Percentiles rank a stretch among this genome's conserved stretches.
These are phyloP conservation scores for Oryza longistaminata DNA, from an alignment of 176 grass and related monocot genomes.

Conservation along the genomic window DNA sequence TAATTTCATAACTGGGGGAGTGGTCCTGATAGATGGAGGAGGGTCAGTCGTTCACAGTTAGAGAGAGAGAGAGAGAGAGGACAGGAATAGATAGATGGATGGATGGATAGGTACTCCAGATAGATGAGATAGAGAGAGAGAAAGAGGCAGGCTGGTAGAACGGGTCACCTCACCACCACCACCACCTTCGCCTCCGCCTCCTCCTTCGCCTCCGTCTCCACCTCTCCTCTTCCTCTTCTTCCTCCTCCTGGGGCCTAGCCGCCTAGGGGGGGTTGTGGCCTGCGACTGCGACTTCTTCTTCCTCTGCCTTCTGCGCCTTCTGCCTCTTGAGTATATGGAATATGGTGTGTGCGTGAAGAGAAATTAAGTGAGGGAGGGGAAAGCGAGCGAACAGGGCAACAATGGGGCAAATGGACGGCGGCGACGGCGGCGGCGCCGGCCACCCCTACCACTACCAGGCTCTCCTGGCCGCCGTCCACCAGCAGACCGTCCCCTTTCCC, in stretches of 20 bases:
- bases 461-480: constrained; percentile 47
- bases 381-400: background rate
- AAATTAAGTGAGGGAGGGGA: background rate
- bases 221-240: background rate
- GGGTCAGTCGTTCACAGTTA: no score
- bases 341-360: background rate
- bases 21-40: no score
- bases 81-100: background rate
- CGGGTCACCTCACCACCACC: background rate
- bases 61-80: background rate
- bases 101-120: background rate
- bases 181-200: background rate
- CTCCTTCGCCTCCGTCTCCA: background rate
- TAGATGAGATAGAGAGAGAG: background rate
- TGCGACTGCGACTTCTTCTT: background rate
- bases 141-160: background rate
- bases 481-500: constrained; percentile 40
- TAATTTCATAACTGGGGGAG: no score
- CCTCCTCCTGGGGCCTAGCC: no score
- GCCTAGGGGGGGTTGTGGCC: no score
- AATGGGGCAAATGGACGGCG: constrained; percentile 44
- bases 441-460: constrained; percentile 50
- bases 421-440: constrained; percentile 10
- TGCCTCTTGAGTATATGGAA: no score
- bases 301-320: background rate